These are phyloP conservation scores for Sarocladium brachiariae DNA, from an alignment of 2,329 filamentous ascomycete species.

Conservation along the genomic window DNA sequence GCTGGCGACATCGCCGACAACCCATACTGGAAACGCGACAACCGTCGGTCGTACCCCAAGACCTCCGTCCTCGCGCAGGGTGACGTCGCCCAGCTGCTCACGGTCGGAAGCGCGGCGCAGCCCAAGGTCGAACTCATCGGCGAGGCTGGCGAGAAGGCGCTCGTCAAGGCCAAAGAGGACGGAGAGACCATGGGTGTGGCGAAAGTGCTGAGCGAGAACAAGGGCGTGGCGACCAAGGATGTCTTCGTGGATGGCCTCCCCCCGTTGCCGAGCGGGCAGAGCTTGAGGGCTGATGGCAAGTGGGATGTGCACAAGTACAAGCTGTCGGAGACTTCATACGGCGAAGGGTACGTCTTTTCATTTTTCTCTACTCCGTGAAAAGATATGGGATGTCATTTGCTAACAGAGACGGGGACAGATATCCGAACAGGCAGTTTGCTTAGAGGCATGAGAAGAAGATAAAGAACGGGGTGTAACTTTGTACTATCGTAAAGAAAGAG, in stretches of 20 bases:
- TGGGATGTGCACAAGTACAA: conserved; percentile 65
- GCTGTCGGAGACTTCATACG: conserved; percentile 63
- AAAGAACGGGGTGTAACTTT: too few relatives aligned
- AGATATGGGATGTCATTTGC: conserved; percentile 15
- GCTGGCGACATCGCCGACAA: conserved; percentile 38
- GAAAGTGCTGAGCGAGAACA: conserved; percentile 57
- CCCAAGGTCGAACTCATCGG: conserved; percentile 78
- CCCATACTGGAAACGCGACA: conserved; percentile 78
- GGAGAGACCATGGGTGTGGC: conserved; percentile 63
- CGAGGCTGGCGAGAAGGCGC: conserved; percentile 51
- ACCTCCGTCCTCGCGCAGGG: conserved; percentile 75
- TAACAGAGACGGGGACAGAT: conserved; percentile 37
- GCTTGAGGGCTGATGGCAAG: conserved; percentile 37
- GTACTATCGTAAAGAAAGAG: neutral
- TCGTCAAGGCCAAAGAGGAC: conserved; percentile 70
- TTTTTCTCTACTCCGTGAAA: neutral
- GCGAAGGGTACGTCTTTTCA: conserved; percentile 50
- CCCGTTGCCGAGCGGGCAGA: conserved; percentile 73
- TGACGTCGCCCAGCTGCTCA: conserved; percentile 78
- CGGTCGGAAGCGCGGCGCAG: conserved; percentile 70
- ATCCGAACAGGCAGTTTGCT: conserved; percentile 58
- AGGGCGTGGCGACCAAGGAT: conserved; percentile 55
- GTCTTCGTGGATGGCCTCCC: conserved; percentile 75
- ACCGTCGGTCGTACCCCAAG: conserved; percentile 73
- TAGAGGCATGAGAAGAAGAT: conserved; percentile 25